A percentile compares a stretch with the other conserved stretches of the same genome.
Conservation (phyloP, 805 yeast genomes). For the Helenozyma baotianmanensis region DNA sequence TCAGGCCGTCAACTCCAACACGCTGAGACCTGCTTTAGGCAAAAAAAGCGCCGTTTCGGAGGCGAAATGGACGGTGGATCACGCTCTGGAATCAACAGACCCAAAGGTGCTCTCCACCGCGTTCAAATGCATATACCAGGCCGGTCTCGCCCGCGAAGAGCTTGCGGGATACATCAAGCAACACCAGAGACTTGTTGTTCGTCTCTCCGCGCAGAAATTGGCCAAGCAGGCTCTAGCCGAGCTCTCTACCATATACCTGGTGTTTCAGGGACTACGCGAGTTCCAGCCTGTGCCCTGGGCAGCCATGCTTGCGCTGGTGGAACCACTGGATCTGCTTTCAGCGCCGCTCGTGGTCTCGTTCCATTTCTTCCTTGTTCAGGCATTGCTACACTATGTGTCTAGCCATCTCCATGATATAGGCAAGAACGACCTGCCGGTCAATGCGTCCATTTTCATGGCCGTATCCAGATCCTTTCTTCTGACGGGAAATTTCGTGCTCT, state of each 20-base stretch:
- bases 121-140: conserved; percentile 9
- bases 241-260: conserved; percentile 9
- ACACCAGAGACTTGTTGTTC: conserved; percentile 12
- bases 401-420: conserved; percentile 6
- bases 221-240: conserved; percentile 9
- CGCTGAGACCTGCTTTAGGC: too few species aligned
- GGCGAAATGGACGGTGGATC: conserved; percentile 3
- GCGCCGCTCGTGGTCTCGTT: conserved; percentile 6
- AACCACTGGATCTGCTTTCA: too few species aligned
- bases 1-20: too few species aligned
- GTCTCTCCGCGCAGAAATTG: conserved; percentile 5
- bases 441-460: conserved; percentile 4
- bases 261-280: conserved; percentile 4
- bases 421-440: not conserved
- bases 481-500: conserved; percentile 4
- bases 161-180: conserved; percentile 4
- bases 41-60: not conserved
- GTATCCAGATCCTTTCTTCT: conserved; percentile 8
- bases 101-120: conserved; percentile 8
- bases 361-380: conserved; percentile 15
- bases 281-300: conserved; percentile 1
- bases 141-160: not conserved
- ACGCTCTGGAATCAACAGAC: not conserved
- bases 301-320: conserved; percentile 1
- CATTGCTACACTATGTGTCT: conserved; percentile 10